Evolutionary conservation across 306 rosid genomes (phyloP).

Genomic region (Acacia confusa): DNA sequence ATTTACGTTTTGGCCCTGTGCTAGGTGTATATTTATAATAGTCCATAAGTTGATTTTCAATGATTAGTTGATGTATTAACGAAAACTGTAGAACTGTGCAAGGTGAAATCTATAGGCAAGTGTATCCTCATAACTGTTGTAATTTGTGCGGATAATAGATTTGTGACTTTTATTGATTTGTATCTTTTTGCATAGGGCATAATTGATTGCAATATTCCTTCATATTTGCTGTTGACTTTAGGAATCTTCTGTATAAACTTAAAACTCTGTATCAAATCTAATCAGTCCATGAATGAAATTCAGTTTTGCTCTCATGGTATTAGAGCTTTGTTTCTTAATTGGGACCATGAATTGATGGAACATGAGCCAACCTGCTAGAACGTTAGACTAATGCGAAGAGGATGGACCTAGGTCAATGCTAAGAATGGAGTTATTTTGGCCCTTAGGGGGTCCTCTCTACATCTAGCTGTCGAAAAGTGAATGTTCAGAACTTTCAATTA

Average conservation of each 20-base stretch:
- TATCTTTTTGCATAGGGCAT: no score
- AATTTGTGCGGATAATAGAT: not conserved
- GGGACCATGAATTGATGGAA: not conserved
- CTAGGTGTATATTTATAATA: not conserved
- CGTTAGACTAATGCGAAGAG: not conserved
- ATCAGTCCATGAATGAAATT: no score
- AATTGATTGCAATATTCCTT: no score
- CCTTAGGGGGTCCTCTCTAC: not conserved
- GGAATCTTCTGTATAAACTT: no score
- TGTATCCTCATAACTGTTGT: not conserved
- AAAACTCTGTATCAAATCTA: no score
- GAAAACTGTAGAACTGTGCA: no score
- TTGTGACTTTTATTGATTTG: not conserved
- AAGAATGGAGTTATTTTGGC: not conserved
- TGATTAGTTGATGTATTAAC: not conserved
- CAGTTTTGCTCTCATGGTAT: not conserved
- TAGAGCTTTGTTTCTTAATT: not conserved
- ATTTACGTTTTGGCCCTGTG: not conserved
- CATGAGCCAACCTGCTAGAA: not conserved
- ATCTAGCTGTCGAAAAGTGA: not conserved
- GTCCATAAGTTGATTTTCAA: not conserved
- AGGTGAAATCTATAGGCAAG: no score
- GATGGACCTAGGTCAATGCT: not conserved
- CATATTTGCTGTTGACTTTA: no score
- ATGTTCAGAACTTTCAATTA: no score